A percentile compares a stretch with the other conserved stretches of the same genome.
phyloP scores from a whole-genome alignment of 352 stramenopile species.

The Phytophthora cactorum region DNA sequence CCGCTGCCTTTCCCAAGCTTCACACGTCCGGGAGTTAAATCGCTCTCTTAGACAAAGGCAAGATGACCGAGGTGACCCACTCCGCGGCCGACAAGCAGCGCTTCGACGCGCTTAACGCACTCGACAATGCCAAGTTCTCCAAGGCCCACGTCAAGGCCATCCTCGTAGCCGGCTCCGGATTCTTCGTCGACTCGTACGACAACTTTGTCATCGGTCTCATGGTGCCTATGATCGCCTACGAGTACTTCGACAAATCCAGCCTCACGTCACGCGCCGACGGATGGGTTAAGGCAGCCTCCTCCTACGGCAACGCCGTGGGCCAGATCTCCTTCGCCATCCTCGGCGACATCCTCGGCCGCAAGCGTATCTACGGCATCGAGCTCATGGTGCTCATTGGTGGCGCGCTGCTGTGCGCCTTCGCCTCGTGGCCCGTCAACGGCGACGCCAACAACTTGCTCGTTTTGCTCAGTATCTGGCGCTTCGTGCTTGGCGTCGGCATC shows the following conservation, averaged over 20 bases:
- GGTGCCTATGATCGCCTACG: slow-evolving; percentile 58
- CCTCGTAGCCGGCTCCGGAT: slow-evolving; percentile 52
- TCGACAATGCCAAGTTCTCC: slow-evolving; percentile 60
- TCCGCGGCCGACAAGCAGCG: slow-evolving; percentile 29
- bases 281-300: slow-evolving; percentile 54
- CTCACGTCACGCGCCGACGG: slow-evolving; percentile 39
- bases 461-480: slow-evolving; percentile 58
- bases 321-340: slow-evolving; percentile 60
- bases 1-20: neutral
- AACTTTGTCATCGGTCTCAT: slow-evolving; percentile 63
- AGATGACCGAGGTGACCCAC: slow-evolving; percentile 24
- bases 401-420: slow-evolving; percentile 42
- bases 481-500: slow-evolving; percentile 59
- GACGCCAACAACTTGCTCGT: slow-evolving; percentile 54
- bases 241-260: slow-evolving; percentile 52
- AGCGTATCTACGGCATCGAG: slow-evolving; percentile 57
- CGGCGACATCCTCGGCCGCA: slow-evolving; percentile 53
- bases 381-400: slow-evolving; percentile 51
- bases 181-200: slow-evolving; percentile 67
- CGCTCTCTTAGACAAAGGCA: neutral
- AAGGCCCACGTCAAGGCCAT: slow-evolving; percentile 54
- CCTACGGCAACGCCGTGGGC: slow-evolving; percentile 47
- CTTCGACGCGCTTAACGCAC: slow-evolving; percentile 38
- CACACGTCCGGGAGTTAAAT: too few relatives aligned
- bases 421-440: slow-evolving; percentile 48